Evolutionary conservation across 1,284 basidiomycete genomes (phyloP).

Genomic region (Mycena sp.): DNA sequence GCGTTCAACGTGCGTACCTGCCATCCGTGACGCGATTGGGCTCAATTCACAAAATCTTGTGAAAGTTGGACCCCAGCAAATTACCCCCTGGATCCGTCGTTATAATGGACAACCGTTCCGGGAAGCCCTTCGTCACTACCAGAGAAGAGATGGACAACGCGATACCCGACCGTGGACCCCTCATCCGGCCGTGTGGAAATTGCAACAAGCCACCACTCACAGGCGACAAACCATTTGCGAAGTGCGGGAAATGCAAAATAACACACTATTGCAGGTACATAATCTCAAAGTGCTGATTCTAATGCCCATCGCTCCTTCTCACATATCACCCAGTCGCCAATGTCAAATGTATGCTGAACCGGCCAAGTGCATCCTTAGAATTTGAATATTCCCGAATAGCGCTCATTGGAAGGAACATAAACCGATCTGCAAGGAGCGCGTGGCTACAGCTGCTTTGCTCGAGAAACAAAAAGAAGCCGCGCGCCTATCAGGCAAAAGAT

Average conservation of each 20-base stretch:
- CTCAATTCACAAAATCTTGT: no score
- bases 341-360: conserved; percentile 23
- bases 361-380: no score
- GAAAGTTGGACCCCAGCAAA: conserved; percentile 21
- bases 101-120: conserved; percentile 14
- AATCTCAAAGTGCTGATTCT: background rate
- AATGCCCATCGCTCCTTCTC: background rate
- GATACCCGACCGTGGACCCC: conserved; percentile 15
- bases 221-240: conserved; percentile 1
- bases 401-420: conserved; percentile 23
- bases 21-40: no score
- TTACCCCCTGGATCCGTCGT: background rate
- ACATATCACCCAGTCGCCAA: conserved; percentile 15
- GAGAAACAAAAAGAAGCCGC: conserved; percentile 13
- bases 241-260: conserved; percentile 5
- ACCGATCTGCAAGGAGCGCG: conserved; percentile 16
- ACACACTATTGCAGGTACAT: conserved; percentile 26
- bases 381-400: no score
- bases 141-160: conserved; percentile 11
- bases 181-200: conserved; percentile 2
- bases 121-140: conserved; percentile 16
- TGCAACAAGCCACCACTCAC: background rate
- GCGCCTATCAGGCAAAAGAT: conserved; percentile 10
- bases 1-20: no score
- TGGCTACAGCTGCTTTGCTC: background rate